A percentile compares a stretch with the other conserved stretches of the same genome.
Evolutionary conservation across 495 filamentous ascomycete genomes (phyloP).

Genomic region (Penicillium herquei): DNA sequence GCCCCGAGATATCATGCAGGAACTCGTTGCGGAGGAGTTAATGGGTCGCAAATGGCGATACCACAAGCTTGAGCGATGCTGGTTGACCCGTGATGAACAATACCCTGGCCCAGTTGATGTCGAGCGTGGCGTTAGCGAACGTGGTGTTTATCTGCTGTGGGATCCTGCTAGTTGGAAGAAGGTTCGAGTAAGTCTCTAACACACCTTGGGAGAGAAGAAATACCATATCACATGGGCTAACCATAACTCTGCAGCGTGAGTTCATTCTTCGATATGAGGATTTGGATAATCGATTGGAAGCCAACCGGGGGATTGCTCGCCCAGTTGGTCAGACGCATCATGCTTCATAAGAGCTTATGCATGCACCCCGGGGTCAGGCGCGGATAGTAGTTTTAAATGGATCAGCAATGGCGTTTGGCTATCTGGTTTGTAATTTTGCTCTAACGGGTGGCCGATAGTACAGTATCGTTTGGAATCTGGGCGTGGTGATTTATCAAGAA

Average conservation of each 20-base stretch:
- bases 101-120: slow-evolving; percentile 63
- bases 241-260: slow-evolving; percentile 56
- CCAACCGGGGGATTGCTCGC: slow-evolving; percentile 35
- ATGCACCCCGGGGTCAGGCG: slow-evolving; percentile 1
- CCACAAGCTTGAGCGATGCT: slow-evolving; percentile 83
- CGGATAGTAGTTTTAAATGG: slow-evolving; percentile 13
- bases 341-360: slow-evolving; percentile 35
- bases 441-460: slow-evolving; percentile 22
- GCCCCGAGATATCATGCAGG: slow-evolving; percentile 79
- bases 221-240: background rate
- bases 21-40: slow-evolving; percentile 79
- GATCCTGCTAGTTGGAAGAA: slow-evolving; percentile 82
- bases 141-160: slow-evolving; percentile 87
- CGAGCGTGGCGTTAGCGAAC: slow-evolving; percentile 65
- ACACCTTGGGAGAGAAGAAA: background rate
- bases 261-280: slow-evolving; percentile 78
- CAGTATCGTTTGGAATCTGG: slow-evolving; percentile 27
- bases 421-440: slow-evolving; percentile 32
- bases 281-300: slow-evolving; percentile 59
- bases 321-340: slow-evolving; percentile 38
- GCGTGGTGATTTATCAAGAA: slow-evolving; percentile 29
- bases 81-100: slow-evolving; percentile 85
- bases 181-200: slow-evolving; percentile 58
- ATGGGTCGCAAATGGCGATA: slow-evolving; percentile 86
- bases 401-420: slow-evolving; percentile 41